These are phyloP conservation scores for Diutina scorzettiae DNA, from an alignment of 1,139 yeast species.

Conservation along the genomic window DNA sequence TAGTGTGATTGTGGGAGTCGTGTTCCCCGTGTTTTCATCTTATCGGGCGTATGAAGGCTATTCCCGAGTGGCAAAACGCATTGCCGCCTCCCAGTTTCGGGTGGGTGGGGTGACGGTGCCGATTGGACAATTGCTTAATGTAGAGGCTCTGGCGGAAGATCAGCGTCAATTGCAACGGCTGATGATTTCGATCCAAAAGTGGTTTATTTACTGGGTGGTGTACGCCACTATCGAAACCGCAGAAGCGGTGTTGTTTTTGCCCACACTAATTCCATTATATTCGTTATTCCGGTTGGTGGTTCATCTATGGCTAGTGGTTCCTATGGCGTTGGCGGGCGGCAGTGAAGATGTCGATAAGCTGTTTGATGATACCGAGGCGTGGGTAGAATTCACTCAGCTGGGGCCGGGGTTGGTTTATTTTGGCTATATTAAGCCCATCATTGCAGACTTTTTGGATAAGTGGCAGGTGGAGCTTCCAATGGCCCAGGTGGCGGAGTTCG, in stretches of 20 bases:
- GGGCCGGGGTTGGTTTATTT: conserved; percentile 31
- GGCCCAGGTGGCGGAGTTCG: not conserved
- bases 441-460: not conserved
- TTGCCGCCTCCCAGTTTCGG: conserved; percentile 10
- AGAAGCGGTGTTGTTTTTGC: conserved; percentile 23
- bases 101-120: conserved; percentile 11
- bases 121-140: conserved; percentile 10
- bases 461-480: not conserved
- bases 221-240: conserved; percentile 22
- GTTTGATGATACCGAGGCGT: not conserved
- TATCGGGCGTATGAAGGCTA: conserved; percentile 29
- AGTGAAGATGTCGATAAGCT: not conserved
- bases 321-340: conserved; percentile 19
- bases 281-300: conserved; percentile 27
- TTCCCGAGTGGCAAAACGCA: conserved; percentile 8
- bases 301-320: conserved; percentile 43
- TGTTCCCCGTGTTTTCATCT: conserved; percentile 43
- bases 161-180: not conserved
- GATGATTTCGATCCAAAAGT: conserved; percentile 32
- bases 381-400: conserved; percentile 6
- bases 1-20: conserved; percentile 7
- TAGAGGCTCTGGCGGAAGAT: conserved; percentile 18
- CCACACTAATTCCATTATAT: conserved; percentile 34
- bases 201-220: conserved; percentile 51
- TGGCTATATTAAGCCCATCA: conserved; percentile 19